phyloP scores from a whole-genome alignment of 371 early-diverging fungal genomes.

The Fennellomyces sp. region DNA sequence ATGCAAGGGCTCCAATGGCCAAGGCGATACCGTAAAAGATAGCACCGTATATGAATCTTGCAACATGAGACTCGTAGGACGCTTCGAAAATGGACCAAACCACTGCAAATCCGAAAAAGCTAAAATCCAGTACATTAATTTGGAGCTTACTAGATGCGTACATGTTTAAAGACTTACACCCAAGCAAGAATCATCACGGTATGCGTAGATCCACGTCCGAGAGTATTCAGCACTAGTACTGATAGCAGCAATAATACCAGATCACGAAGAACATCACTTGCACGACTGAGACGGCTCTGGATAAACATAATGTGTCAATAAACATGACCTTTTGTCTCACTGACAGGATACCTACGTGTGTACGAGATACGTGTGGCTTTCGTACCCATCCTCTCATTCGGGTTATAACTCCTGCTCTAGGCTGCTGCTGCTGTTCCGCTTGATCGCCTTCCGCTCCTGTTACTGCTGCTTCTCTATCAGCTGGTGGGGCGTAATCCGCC shows the following conservation, averaged over 20 bases:
- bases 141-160: slow-evolving; percentile 5
- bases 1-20: slow-evolving; percentile 29
- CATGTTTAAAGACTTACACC: slow-evolving; percentile 37
- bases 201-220: slow-evolving; percentile 36
- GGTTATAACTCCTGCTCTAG: too few species aligned
- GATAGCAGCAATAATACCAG: slow-evolving; percentile 38
- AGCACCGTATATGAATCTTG: slow-evolving; percentile 21
- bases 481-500: not conserved
- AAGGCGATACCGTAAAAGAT: slow-evolving; percentile 27
- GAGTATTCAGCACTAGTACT: slow-evolving; percentile 32
- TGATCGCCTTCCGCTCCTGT: too few species aligned
- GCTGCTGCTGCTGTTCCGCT: slow-evolving; percentile 1
- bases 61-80: slow-evolving; percentile 21
- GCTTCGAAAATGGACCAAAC: slow-evolving; percentile 35
- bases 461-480: not conserved
- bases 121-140: not conserved
- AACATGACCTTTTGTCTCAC: too few species aligned
- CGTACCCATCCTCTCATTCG: slow-evolving; percentile 6
- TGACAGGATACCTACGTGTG: too few species aligned
- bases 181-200: slow-evolving; percentile 43
- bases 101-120: slow-evolving; percentile 29
- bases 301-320: not conserved
- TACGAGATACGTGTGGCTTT: slow-evolving; percentile 4
- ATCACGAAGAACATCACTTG: slow-evolving; percentile 40
- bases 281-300: slow-evolving; percentile 32